Conservation (phyloP, 2,329 filamentous ascomycete genomes). For the Fusarium redolens region DNA sequence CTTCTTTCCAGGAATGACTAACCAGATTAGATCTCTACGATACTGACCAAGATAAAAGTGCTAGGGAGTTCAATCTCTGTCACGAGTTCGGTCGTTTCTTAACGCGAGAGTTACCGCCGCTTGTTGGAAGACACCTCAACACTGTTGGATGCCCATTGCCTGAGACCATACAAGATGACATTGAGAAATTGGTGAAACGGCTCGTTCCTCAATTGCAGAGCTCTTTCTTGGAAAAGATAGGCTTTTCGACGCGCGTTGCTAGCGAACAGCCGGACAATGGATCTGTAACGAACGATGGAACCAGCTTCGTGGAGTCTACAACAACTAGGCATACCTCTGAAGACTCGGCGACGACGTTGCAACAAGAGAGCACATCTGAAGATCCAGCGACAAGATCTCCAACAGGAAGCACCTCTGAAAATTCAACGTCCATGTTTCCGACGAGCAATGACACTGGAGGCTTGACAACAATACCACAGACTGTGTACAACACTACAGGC, state of each 20-base stretch:
- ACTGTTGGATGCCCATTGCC: rapidly evolving
- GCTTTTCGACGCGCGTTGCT: not conserved
- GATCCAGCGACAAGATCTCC: rapidly evolving
- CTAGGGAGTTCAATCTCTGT: not conserved
- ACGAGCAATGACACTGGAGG: no score
- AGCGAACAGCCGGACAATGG: not conserved
- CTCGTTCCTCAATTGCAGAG: rapidly evolving
- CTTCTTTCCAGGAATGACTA: no score
- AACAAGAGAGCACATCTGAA: rapidly evolving
- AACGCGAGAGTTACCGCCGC: rapidly evolving
- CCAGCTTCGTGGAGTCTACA: not conserved
- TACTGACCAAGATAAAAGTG: rapidly evolving
- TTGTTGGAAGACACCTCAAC: rapidly evolving
- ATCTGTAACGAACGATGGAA: not conserved
- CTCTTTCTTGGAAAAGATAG: not conserved
- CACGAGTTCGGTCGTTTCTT: not conserved
- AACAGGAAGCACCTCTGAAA: rapidly evolving
- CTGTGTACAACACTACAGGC: rapidly evolving
- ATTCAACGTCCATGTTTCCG: rapidly evolving
- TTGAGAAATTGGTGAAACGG: not conserved
- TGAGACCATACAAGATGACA: not conserved
- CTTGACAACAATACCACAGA: not conserved
- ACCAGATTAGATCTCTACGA: not conserved
- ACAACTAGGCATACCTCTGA: rapidly evolving
- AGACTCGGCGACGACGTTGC: rapidly evolving